Percentiles rank a stretch among this genome's conserved stretches.
phyloP scores from a whole-genome alignment of 176 grass and related monocot genomes.

The Saccharum spontaneum region DNA sequence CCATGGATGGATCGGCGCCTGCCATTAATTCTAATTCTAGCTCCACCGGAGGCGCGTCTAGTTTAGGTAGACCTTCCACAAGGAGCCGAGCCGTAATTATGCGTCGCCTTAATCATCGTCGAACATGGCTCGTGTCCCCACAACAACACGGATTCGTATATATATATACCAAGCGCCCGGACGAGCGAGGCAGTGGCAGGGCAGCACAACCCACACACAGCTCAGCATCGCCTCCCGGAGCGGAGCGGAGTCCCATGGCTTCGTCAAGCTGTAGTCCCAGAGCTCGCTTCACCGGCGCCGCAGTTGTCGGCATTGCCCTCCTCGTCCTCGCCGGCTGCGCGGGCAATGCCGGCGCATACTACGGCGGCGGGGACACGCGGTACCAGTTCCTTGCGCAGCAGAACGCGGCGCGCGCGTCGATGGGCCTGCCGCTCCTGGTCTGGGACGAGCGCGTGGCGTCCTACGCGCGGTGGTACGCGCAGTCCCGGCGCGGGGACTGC shows the following conservation, averaged over 20 bases:
- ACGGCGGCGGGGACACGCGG: constrained; percentile 21
- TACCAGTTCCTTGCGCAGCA: constrained; percentile 58
- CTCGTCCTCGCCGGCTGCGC: constrained; percentile 3
- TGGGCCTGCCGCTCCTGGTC: constrained; percentile 40
- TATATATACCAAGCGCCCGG: not conserved
- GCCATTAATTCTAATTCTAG: not conserved
- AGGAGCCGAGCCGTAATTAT: constrained; percentile 6
- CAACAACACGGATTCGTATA: constrained; percentile 43
- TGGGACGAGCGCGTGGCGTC: constrained; percentile 61
- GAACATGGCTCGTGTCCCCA: constrained; percentile 55
- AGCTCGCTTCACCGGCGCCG: not conserved
- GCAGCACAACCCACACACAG: not conserved
- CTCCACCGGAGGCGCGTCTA: not conserved
- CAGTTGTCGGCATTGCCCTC: not conserved
- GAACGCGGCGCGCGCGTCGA: constrained; percentile 47
- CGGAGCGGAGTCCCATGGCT: not conserved
- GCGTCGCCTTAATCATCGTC: constrained; percentile 54
- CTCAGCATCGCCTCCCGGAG: constrained; percentile 13
- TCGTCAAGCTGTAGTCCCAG: not conserved
- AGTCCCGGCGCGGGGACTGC: constrained; percentile 64
- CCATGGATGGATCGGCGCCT: not conserved
- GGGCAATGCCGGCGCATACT: constrained; percentile 9
- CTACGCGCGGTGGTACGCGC: constrained; percentile 66
- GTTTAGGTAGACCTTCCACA: constrained; percentile 65
- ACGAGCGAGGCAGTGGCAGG: not conserved